Evolutionary conservation across 2,329 filamentous ascomycete genomes (phyloP), one percentile per base, ranked within the genome.

Genomic region (Talaromyces rugulosus): DNA sequence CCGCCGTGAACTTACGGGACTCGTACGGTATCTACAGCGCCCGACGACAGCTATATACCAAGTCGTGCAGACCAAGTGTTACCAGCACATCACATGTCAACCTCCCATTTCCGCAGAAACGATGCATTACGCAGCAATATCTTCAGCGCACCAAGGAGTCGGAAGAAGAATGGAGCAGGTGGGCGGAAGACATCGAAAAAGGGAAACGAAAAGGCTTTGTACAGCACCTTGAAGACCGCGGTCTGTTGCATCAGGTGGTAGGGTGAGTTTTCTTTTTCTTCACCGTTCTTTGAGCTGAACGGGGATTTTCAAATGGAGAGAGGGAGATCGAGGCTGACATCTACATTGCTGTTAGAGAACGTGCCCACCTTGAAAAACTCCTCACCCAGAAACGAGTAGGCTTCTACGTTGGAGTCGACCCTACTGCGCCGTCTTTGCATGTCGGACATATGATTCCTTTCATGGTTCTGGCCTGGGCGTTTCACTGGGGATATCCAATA

Each of bases 371-470:
- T 51, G 72, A 82, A 59, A 70, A 70, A 36, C 59, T 82, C 9
- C 74, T 82, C 53, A 80, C 75, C 5, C 71, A 80, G 61, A 80
- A 79, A 63, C 70, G 80, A 62, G 71, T 76, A 18, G 80, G 80
- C 12, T 71, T 80, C 30, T 82, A 82, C 64, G 77, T 74, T 30
- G 80, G 80, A 62, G 72, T 82, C 27, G 80, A 82, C 63, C 80
- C 80, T 44, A 82, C 80, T 4, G 80, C 78, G 11, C 77, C 79
- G 1, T 82, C 80, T 44, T 68, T 82, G 68, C 80, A 82, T 67
- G 71, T 82, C 61, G 80, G 80, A 14, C 80, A 82, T 67, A 79
- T 82, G 75, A 63, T 82, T 12, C 80, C 80, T 2, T 78, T 82
- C 56, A 82, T 82, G 79, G 76, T 81, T 4, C 59, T 82, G 58